Conservation (phyloP, 306 rosid species). For the Elaeagnus macrophylla region DNA sequence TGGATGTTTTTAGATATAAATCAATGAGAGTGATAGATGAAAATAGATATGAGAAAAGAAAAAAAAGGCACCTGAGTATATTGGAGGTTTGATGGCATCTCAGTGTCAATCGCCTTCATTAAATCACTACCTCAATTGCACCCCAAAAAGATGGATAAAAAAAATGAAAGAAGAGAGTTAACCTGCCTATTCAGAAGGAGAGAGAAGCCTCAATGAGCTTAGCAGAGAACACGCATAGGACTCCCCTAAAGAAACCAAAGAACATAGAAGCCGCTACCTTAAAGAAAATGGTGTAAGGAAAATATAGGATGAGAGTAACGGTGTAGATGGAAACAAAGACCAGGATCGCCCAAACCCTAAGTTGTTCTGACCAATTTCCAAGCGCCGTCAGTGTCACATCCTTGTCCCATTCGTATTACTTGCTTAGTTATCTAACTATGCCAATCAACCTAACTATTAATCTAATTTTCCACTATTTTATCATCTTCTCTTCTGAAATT, state of each 20-base stretch:
- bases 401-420: conserved; percentile 39
- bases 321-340: conserved; percentile 58
- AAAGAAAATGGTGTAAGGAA: conserved; percentile 72
- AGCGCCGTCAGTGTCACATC: conserved; percentile 33
- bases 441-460: conserved; percentile 26
- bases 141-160: background rate
- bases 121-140: too few relatives aligned
- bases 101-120: too few relatives aligned
- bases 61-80: too few relatives aligned
- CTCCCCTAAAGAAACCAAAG: conserved; percentile 70
- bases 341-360: conserved; percentile 90
- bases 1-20: too few relatives aligned
- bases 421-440: conserved; percentile 14
- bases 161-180: background rate
- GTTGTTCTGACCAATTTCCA: conserved; percentile 37
- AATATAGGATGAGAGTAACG: conserved; percentile 57
- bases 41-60: too few relatives aligned
- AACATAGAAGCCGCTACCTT: conserved; percentile 76
- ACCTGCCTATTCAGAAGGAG: conserved; percentile 88
- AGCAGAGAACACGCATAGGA: too few relatives aligned
- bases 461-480: conserved; percentile 44
- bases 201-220: conserved; percentile 84
- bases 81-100: too few relatives aligned
- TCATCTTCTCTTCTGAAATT: too few relatives aligned
- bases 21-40: too few relatives aligned